Base-by-base conservation (phyloP, 352 stramenopile species). In the Globisporangium spinosum region DNA sequence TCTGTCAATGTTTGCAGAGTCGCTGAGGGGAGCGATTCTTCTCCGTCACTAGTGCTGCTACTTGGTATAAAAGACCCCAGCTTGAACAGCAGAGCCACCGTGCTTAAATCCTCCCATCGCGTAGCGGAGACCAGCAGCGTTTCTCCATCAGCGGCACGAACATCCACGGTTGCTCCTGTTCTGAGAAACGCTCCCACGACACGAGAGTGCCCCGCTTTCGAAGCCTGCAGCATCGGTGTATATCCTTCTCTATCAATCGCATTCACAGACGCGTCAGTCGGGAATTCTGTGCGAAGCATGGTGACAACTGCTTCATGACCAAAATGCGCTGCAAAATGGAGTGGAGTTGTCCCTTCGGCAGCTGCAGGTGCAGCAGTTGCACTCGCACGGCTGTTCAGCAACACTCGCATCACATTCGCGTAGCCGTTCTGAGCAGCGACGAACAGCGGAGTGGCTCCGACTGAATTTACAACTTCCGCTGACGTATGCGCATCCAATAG, bases 1-100 rank as follows among this genome's bases (percentile, higher is more conserved):
- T 65, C 60, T 5, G 10, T 23, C 40, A 65, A 5, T 12, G 45
- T 58, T 4, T 65, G 60, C 25, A 58, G 23, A 34, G 43, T 58
- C 45, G 45, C 27, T 20, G 29, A 32, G 15, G 49, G 13, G 7
- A 58, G 27, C 15, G 25, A 65, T 4, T 47, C 17, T 17, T 15
- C 13, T 25, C 29, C 38, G 25, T n/a, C 40, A 1, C 7, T 58
- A 17, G 7, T 13, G 9, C 49, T 32, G 8, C 8, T 20, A 22
- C 17, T 27, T 9, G 6, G 2, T 2, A 40, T 9, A 20, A 62
- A 45, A 32, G 8, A 53, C 9, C 43, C 25, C 9, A 27, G 13
- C 17, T 58, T 29, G 20, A 58, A 34, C 15, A 65, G 27, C 20
- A n/a, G 8, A n/a, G 27, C 8, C 7, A 65, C 17, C 25, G 17